Evolutionary conservation across 2,329 filamentous ascomycete species (phyloP), one percentile per base, ranked within the genome.

Genomic region (Sclerotinia minor): DNA sequence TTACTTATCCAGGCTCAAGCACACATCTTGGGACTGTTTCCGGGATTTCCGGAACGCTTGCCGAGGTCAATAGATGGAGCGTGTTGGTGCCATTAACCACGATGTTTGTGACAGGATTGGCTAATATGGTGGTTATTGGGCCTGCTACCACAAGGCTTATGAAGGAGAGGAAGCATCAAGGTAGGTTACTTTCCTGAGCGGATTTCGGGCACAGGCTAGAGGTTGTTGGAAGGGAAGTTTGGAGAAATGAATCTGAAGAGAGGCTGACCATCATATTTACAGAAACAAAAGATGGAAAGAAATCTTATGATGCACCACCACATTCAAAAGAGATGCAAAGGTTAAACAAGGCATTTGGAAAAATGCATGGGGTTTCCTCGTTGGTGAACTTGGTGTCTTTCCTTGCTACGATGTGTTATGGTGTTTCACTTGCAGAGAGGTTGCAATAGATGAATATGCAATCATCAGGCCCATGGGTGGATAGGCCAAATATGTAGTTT

Each of bases 251-350:
- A 13, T 4, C 17, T 58, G 29, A 41, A 41, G 26, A 17, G 6
- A 32, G 32, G 47, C 55, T 67, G 44, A 63, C 11, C 17, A 26
- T 29, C n/a, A 15, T 24, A 26, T 45, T 45, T 66, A 54, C 69
- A 88, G 94, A 94, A 83, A 92, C 90, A 70, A 88, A 89, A 74
- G 94, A 97, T 77, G 92, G 92, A 66, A 97, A 96, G 84, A 91
- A 90, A 77, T 92, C 89, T 79, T 91, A 90, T 75, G 92, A 96
- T 71, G 81, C 86, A 64, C 85, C 88, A 0, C 91, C 92, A 50
- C 92, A 96, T 75, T 95, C 91, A 6, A 83, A 89, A 73, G 92
- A 94, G 81, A 97, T 98, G 94, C 79, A 87, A 73, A 83, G 83
- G 11, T 79, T 96, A 74, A 96, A 94, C 82, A 91, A 88, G 80